Conservation (phyloP, 257 asterid species). For the Cinchona pubescens region DNA sequence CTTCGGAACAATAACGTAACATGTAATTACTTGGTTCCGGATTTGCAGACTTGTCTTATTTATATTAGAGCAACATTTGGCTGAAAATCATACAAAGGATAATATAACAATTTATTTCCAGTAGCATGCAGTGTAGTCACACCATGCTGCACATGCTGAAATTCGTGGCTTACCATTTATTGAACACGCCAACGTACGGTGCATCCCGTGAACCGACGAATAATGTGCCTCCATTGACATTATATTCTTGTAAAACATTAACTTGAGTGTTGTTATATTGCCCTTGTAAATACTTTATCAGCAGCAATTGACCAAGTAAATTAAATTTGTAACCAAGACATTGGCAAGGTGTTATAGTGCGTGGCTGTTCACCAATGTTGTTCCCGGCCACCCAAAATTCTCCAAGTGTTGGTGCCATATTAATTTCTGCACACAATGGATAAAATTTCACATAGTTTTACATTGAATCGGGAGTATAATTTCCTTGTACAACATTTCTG, state of each 20-base stretch:
- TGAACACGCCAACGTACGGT: background rate
- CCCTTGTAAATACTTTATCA: background rate
- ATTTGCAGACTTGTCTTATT: no score
- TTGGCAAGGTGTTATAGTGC: background rate
- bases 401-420: background rate
- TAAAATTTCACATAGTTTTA: no score
- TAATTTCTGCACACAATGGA: no score
- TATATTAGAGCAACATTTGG: no score
- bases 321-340: conserved; percentile 2
- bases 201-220: background rate
- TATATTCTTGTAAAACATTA: background rate
- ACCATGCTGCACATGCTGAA: no score
- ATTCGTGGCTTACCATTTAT: background rate
- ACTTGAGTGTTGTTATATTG: background rate
- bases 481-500: no score
- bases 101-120: no score
- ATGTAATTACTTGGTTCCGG: no score
- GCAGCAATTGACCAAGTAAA: background rate
- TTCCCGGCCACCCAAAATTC: background rate
- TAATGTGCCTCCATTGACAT: background rate
- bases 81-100: no score
- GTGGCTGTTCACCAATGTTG: background rate
- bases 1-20: no score
- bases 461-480: no score
- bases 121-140: no score